Base-by-base conservation (phyloP, 2,329 filamentous ascomycete species). In the Leptographium galeiforme region DNA sequence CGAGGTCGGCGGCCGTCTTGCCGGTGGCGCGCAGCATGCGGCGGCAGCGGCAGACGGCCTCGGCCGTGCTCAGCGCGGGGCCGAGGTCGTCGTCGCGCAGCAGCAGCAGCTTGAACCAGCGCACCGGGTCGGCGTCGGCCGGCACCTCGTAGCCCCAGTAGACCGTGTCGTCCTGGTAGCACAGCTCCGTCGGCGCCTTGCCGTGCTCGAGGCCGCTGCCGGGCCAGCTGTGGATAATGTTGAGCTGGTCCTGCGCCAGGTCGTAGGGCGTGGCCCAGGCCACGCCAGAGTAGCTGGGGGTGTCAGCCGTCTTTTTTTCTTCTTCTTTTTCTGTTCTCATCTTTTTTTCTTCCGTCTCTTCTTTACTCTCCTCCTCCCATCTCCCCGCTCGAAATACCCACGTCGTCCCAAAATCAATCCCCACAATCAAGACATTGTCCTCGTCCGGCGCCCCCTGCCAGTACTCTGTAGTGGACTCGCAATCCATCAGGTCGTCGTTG, bases 1-100 rank as follows among this genome's bases (percentile, higher is more conserved):
- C 63, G 0, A 68, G 59, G 0, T 68, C 63, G 0, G 63, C 53
- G 8, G 55, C 0, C 62, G 53, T 0, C 63, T 57, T 11, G 57
- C 8, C 61, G 56, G 0, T 49, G n/a, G 0, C 38, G 1, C 11
- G 33, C 51, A 54, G 51, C 51, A 51, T 55, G 40, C 56, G 47
- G 7, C 47, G 50, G 33, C 52, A 40, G 25, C 51, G 53, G 7
- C 18, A 41, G 16, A 56, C 50, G 14, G 52, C 51, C 41, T 57
- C 52, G 33, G 47, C 51, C 50, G 38, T 48, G 51, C 47, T 49
- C 43, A 56, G 46, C n/a, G 51, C 51, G 18, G 44, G 19, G 53
- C 34, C 41, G 13, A 56, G 51, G n/a, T 56, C 55, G 10, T 47
- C 53, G 40, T 55, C 53, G 13, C 50, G 50, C 19, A 56, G 53